These are phyloP conservation scores for Prunella vulgaris DNA, from an alignment of 257 asterid species.

Conservation along the genomic window DNA sequence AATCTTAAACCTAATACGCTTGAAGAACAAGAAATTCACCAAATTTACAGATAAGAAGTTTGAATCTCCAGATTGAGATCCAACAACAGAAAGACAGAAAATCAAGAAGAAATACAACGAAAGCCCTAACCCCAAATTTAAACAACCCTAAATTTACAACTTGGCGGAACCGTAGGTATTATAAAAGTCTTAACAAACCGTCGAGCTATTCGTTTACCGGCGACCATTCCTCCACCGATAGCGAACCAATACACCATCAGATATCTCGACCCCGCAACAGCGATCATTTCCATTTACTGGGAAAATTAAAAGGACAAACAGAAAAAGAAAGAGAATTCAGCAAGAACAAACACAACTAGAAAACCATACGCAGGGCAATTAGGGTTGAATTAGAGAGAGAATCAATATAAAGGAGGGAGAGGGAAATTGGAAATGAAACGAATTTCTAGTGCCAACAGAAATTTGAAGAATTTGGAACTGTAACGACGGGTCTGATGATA, in stretches of 20 bases:
- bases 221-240: conserved; percentile 47
- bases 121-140: conserved; percentile 33
- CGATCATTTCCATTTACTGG: conserved; percentile 45
- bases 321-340: neutral
- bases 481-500: neutral
- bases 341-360: conserved; percentile 9
- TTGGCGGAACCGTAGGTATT: conserved; percentile 52
- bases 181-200: conserved; percentile 38
- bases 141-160: conserved; percentile 71
- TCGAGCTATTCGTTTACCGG: conserved; percentile 61
- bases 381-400: conserved; percentile 14
- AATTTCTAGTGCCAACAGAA: conserved; percentile 18
- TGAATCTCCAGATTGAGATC: conserved; percentile 18
- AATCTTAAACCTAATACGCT: conserved; percentile 10
- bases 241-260: conserved; percentile 31
- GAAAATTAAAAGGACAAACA: neutral
- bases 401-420: conserved; percentile 23
- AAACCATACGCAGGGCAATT: conserved; percentile 22
- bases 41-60: neutral
- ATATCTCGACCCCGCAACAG: conserved; percentile 43
- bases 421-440: conserved; percentile 24
- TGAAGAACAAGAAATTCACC: conserved; percentile 17
- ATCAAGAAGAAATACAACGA: conserved; percentile 12
- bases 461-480: conserved; percentile 2
- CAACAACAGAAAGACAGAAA: conserved; percentile 8